These are phyloP conservation scores for Salix exigua DNA, from an alignment of 345 rosid species.

Conservation along the genomic window DNA sequence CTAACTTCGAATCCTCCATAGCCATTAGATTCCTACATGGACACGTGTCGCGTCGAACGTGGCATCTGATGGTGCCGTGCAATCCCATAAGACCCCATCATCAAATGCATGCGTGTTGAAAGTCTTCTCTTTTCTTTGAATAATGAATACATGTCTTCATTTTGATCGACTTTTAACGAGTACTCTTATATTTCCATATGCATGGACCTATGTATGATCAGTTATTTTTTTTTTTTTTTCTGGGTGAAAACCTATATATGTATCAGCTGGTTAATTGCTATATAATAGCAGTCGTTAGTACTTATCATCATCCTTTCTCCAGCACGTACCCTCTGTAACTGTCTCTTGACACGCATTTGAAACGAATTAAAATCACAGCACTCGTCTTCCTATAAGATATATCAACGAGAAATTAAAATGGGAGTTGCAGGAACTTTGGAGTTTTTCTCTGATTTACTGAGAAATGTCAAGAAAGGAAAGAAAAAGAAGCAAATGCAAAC, in stretches of 20 bases:
- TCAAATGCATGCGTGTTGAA: neutral
- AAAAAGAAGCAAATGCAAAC: slow-evolving; percentile 69
- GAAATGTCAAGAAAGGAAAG: slow-evolving; percentile 37
- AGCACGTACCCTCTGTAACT: too few species aligned
- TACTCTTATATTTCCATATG: neutral
- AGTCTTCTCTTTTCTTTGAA: neutral
- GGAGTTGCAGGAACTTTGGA: slow-evolving; percentile 74
- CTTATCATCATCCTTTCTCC: neutral
- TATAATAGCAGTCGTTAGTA: neutral
- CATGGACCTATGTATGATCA: neutral
- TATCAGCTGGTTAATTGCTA: slow-evolving; percentile 2
- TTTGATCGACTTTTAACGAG: neutral
- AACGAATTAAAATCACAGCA: neutral
- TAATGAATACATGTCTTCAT: neutral
- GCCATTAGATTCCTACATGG: neutral
- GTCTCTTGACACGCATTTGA: neutral
- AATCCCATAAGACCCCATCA: neutral
- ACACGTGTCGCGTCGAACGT: slow-evolving; percentile 13
- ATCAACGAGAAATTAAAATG: slow-evolving; percentile 31
- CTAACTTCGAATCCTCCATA: slow-evolving; percentile 4
- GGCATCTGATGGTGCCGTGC: slow-evolving; percentile 19
- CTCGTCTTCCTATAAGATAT: neutral
- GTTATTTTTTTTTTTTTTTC: too few species aligned
- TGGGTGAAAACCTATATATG: neutral
- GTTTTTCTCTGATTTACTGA: slow-evolving; percentile 53